Evolutionary conservation across 805 yeast species (phyloP).

Genomic region (Cyberlindnera xylosilytica): DNA sequence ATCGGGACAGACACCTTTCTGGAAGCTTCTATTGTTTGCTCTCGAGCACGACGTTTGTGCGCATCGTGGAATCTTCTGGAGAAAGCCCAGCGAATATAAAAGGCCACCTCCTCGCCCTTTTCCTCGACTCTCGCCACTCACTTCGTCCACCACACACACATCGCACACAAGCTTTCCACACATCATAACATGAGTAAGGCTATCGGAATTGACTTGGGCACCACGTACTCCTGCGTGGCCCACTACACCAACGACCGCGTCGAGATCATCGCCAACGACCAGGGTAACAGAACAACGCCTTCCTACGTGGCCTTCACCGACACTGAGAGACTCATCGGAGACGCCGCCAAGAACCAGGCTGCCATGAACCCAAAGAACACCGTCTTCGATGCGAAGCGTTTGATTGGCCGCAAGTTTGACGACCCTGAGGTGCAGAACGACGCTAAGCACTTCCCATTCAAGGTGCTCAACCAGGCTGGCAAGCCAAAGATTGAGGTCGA

Average conservation of each 20-base stretch:
- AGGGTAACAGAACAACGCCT: conserved; percentile 2
- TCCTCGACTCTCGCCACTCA: too few species aligned
- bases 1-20: not conserved
- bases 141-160: not conserved
- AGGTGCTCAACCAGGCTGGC: not conserved
- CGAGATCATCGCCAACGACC: conserved; percentile 1
- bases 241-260: conserved; percentile 1
- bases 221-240: conserved; percentile 1
- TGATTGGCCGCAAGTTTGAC: conserved; percentile 1
- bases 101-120: too few species aligned
- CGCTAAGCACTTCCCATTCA: conserved; percentile 1
- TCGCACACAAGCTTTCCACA: not conserved
- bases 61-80: not conserved
- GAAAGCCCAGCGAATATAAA: not conserved
- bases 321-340: conserved; percentile 57
- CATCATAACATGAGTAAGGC: not conserved
- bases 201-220: conserved; percentile 1
- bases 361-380: conserved; percentile 68
- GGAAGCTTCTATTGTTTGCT: not conserved
- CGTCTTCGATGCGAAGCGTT: not conserved
- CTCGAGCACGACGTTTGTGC: not conserved
- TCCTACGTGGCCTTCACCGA: conserved; percentile 54
- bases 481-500: conserved; percentile 1
- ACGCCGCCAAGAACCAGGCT: conserved; percentile 54
- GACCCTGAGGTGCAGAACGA: conserved; percentile 1